phyloP scores from a whole-genome alignment of 352 stramenopile species.

The Phytophthora pinifolia region DNA sequence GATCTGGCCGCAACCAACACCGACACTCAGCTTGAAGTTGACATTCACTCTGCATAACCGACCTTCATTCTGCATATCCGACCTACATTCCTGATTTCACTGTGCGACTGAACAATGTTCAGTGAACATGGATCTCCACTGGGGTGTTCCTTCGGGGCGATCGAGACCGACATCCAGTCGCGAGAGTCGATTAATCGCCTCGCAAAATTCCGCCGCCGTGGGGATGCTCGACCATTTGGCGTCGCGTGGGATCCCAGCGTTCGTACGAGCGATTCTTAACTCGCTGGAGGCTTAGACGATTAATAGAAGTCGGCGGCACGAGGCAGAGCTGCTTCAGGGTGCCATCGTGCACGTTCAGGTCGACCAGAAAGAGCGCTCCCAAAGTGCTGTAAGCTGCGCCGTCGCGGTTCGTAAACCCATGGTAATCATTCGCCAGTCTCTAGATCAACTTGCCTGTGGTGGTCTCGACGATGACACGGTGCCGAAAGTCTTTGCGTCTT shows the following conservation, averaged over 20 bases:
- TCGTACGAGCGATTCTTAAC: conserved; percentile 14
- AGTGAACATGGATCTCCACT: conserved; percentile 20
- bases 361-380: conserved; percentile 38
- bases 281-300: conserved; percentile 33
- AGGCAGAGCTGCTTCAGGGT: conserved; percentile 27
- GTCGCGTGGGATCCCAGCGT: conserved; percentile 12
- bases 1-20: no score
- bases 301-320: conserved; percentile 41
- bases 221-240: conserved; percentile 7
- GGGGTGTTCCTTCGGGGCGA: background rate
- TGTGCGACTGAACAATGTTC: no score
- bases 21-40: no score
- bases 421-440: conserved; percentile 56
- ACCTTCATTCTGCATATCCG: no score
- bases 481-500: no score
- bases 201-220: conserved; percentile 13
- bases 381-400: conserved; percentile 40
- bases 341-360: conserved; percentile 21
- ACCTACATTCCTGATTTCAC: no score
- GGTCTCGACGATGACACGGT: no score
- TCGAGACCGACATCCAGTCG: conserved; percentile 6
- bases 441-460: no score
- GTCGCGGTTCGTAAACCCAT: conserved; percentile 40
- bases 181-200: conserved; percentile 9
- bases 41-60: no score